phyloP scores from a whole-genome alignment of 2,329 filamentous ascomycete species.

The Ploettnerulaceae sp. region DNA sequence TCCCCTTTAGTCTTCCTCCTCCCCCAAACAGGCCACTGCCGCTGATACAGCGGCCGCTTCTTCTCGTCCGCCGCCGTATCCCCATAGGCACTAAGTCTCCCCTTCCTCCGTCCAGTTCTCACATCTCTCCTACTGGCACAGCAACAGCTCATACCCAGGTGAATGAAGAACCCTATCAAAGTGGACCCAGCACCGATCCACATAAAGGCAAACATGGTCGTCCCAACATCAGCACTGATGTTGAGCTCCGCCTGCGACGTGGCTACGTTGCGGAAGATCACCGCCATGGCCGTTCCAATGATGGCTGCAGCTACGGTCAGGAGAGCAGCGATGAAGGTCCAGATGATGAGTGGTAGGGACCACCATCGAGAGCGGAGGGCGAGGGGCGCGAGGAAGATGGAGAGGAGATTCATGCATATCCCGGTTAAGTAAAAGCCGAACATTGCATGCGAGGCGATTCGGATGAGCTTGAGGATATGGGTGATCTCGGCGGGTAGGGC shows the following conservation, averaged over 20 bases:
- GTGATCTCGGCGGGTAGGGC: constrained; percentile 70
- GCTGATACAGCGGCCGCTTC: constrained; percentile 10
- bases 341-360: constrained; percentile 61
- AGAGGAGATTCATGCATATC: constrained; percentile 63
- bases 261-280: constrained; percentile 75
- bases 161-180: constrained; percentile 66
- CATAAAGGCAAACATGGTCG: constrained; percentile 79
- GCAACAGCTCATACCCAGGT: constrained; percentile 75
- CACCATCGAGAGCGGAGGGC: constrained; percentile 45
- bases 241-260: constrained; percentile 68
- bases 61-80: constrained; percentile 19
- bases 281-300: constrained; percentile 78
- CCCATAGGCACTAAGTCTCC: constrained; percentile 27
- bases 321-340: constrained; percentile 63
- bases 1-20: constrained; percentile 19
- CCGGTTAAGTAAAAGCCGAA: constrained; percentile 79
- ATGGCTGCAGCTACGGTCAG: constrained; percentile 64
- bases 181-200: constrained; percentile 71
- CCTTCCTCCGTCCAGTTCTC: constrained; percentile 29
- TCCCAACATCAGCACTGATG: constrained; percentile 64
- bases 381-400: constrained; percentile 58
- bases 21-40: constrained; percentile 13
- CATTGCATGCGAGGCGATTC: constrained; percentile 76
- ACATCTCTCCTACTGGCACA: constrained; percentile 40
- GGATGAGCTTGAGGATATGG: constrained; percentile 68